Evolutionary conservation across 306 rosid genomes (phyloP).

Genomic region (Acacia crassicarpa): DNA sequence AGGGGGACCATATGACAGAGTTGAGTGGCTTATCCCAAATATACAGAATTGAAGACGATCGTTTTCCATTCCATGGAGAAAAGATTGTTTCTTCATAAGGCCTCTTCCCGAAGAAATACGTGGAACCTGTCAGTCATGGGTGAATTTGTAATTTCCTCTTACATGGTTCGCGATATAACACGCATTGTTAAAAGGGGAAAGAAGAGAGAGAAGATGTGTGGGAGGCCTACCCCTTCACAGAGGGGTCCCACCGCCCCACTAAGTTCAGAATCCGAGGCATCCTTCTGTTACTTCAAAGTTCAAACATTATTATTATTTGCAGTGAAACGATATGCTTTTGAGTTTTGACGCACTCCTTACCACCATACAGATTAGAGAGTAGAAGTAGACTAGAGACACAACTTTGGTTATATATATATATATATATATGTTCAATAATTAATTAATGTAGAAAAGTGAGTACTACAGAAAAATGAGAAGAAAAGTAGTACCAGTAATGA

Average conservation of each 20-base stretch:
- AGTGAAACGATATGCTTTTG: constrained; percentile 29
- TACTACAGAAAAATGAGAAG: neutral
- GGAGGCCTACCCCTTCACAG: constrained; percentile 24
- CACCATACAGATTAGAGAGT: neutral
- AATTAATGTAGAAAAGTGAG: neutral
- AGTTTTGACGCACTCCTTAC: neutral
- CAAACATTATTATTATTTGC: neutral
- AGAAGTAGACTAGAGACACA: neutral
- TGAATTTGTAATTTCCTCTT: neutral
- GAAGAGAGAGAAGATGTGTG: neutral
- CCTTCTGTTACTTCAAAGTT: too few relatives aligned
- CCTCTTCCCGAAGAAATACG: neutral
- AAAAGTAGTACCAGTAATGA: neutral
- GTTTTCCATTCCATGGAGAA: neutral
- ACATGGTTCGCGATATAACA: neutral
- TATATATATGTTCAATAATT: neutral
- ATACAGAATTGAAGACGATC: neutral
- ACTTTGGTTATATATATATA: neutral
- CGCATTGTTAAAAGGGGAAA: neutral
- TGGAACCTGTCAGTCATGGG: neutral
- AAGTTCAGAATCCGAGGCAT: constrained; percentile 65
- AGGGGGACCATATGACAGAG: neutral
- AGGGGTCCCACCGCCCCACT: constrained; percentile 62
- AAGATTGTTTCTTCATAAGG: neutral
- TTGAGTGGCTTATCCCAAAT: neutral